Percentiles rank a stretch among this genome's conserved stretches.
Conservation (phyloP, 1,284 basidiomycete species). For the Pisolithus thermaeus region DNA sequence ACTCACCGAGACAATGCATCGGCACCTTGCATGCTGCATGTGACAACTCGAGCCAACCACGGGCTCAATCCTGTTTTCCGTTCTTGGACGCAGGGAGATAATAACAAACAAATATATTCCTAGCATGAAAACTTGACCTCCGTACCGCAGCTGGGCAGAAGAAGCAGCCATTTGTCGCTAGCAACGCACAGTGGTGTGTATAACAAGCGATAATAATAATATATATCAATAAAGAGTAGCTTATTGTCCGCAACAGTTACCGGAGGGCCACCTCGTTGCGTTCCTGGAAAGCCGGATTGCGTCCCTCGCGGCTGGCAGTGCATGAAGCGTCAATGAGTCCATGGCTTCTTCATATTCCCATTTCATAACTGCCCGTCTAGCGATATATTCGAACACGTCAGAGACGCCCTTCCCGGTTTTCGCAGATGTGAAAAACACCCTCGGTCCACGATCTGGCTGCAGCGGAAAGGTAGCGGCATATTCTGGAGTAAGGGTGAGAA, state of each 20-base stretch:
- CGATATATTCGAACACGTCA: slow-evolving; percentile 67
- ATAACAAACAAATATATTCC: no score
- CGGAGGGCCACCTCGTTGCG: slow-evolving; percentile 6
- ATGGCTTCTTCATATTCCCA: slow-evolving; percentile 57
- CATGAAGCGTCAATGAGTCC: slow-evolving; percentile 20
- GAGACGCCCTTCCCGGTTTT: slow-evolving; percentile 66
- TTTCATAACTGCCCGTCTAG: slow-evolving; percentile 46
- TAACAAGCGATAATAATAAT: background rate
- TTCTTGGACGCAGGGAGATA: no score
- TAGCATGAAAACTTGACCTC: no score
- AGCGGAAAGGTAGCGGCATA: slow-evolving; percentile 18
- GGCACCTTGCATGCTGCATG: no score
- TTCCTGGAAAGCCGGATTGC: slow-evolving; percentile 16
- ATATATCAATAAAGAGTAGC: slow-evolving; percentile 16
- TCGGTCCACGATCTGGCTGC: slow-evolving; percentile 46
- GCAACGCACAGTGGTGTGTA: background rate
- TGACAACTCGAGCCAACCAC: no score
- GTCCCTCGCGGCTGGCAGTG: slow-evolving; percentile 8
- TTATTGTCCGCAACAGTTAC: slow-evolving; percentile 18
- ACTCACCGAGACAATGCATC: no score
- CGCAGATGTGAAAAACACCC: slow-evolving; percentile 67
- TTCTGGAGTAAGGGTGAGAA: slow-evolving; percentile 5
- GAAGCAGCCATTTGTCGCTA: no score
- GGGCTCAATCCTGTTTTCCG: no score
- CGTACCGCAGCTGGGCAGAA: no score